phyloP scores from a whole-genome alignment of 768 basidiomycete genomes.

The Clathrus columnatus region DNA sequence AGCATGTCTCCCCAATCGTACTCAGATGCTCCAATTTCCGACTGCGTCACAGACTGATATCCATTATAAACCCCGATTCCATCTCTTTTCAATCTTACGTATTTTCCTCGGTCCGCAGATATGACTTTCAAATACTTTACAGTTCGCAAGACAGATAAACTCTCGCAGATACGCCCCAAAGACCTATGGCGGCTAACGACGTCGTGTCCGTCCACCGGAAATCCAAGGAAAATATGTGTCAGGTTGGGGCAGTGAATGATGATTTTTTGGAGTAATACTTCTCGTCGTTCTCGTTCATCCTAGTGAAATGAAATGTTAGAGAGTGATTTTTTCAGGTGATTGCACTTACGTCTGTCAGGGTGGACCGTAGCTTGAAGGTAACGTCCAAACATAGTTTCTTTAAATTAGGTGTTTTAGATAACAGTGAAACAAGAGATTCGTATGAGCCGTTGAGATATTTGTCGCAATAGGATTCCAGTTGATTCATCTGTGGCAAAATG shows the following conservation, averaged over 20 bases:
- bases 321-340: background rate
- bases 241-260: background rate
- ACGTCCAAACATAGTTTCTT: background rate
- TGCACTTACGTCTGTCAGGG: background rate
- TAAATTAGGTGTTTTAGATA: background rate
- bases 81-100: background rate
- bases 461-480: background rate
- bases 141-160: background rate
- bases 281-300: too few species aligned
- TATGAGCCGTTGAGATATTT: background rate
- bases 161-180: too few species aligned
- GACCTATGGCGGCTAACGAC: too few species aligned
- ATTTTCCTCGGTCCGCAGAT: background rate
- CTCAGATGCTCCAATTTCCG: background rate
- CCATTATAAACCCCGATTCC: background rate
- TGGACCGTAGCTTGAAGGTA: too few species aligned
- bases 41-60: background rate
- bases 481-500: background rate
- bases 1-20: background rate
- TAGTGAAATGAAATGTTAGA: too few species aligned
- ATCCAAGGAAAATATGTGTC: background rate
- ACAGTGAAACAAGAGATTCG: background rate
- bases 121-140: background rate
- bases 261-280: background rate
- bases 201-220: background rate